A percentile compares a stretch with the other conserved stretches of the same genome.
Evolutionary conservation across 768 basidiomycete genomes (phyloP).

Genomic region (Rhizopogon vinicolor): DNA sequence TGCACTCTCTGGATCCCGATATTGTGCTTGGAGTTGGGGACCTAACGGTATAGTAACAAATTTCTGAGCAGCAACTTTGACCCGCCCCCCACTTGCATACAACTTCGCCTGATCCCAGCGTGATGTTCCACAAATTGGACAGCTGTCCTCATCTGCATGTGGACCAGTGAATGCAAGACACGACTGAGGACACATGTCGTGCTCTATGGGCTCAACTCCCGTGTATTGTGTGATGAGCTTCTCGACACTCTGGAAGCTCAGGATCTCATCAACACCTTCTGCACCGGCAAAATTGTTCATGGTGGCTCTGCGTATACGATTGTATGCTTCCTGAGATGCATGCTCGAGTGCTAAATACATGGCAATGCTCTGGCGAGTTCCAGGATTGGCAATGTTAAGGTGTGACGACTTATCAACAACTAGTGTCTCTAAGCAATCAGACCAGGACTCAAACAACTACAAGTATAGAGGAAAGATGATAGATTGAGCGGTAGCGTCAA

Average conservation of each 20-base stretch:
- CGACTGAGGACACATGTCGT: constrained; percentile 39
- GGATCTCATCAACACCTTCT: constrained; percentile 14
- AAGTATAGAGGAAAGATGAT: too few relatives aligned
- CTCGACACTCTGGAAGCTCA: constrained; percentile 12
- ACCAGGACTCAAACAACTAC: too few relatives aligned
- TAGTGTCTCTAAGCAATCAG: too few relatives aligned
- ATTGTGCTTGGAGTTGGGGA: constrained; percentile 38
- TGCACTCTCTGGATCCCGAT: constrained; percentile 18
- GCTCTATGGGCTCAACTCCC: constrained; percentile 28
- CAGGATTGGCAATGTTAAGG: constrained; percentile 15
- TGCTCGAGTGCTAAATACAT: constrained; percentile 11
- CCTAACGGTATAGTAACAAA: constrained; percentile 36
- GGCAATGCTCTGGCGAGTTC: neutral
- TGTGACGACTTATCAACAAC: too few relatives aligned
- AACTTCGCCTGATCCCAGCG: constrained; percentile 17
- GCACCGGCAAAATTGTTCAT: constrained; percentile 2
- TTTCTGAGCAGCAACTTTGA: constrained; percentile 26
- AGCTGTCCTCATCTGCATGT: constrained; percentile 22
- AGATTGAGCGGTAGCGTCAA: too few relatives aligned
- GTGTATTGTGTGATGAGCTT: neutral
- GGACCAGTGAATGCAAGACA: constrained; percentile 39
- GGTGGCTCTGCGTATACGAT: constrained; percentile 15
- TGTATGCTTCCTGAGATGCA: constrained; percentile 29
- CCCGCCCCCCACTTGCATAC: neutral
- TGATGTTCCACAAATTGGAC: constrained; percentile 28